phyloP scores from a whole-genome alignment of 192 early-diverging fungal species.

The Entomortierella beljakovae region DNA sequence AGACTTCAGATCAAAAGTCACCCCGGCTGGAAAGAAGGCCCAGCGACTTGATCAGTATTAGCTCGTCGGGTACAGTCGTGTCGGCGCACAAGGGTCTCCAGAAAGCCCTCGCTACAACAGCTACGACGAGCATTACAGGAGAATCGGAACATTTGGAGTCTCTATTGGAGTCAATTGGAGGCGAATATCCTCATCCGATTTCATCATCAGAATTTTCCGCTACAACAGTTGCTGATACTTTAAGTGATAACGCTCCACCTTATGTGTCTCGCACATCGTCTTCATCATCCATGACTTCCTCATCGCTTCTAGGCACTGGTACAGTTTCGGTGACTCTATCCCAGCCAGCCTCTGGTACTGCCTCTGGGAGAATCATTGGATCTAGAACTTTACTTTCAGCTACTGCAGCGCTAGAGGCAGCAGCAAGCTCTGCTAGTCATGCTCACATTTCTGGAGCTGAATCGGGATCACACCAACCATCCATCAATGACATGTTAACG shows the following conservation, averaged over 20 bases:
- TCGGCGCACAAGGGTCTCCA: constrained; percentile 29
- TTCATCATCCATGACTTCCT: constrained; percentile 24
- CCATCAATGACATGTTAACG: constrained; percentile 33
- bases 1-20: background rate
- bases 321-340: constrained; percentile 24
- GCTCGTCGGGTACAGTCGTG: constrained; percentile 1
- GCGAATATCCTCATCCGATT: background rate
- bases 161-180: background rate
- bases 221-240: constrained; percentile 12
- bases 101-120: constrained; percentile 49
- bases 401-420: constrained; percentile 46
- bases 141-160: background rate
- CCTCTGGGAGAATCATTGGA: constrained; percentile 19
- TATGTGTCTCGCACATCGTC: constrained; percentile 2
- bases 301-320: background rate
- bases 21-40: constrained; percentile 10
- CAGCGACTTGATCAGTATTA: constrained; percentile 12
- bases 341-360: constrained; percentile 15
- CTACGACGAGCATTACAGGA: constrained; percentile 14
- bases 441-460: background rate
- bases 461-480: constrained; percentile 11
- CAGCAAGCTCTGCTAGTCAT: background rate
- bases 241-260: background rate
- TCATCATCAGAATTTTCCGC: constrained; percentile 4
- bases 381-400: constrained; percentile 26